Percentiles rank a stretch among this genome's conserved stretches.
phyloP scores from a whole-genome alignment of 2,329 filamentous ascomycete genomes.

The Penicillium rolfsii region DNA sequence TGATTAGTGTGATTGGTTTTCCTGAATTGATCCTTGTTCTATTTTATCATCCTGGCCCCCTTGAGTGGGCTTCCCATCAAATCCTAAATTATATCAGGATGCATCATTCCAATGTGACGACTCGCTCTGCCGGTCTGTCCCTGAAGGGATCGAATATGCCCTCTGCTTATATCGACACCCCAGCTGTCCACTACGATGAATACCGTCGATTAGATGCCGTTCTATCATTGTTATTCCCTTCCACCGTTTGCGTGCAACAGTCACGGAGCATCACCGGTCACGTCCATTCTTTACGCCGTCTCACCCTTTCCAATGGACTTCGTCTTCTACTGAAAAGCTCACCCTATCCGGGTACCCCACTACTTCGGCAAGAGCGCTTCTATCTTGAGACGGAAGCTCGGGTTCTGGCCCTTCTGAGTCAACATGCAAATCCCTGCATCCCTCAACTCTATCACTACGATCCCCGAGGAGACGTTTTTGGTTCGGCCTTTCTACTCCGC shows the following conservation, averaged over 20 bases:
- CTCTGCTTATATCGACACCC: slow-evolving; percentile 4
- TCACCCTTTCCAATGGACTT: slow-evolving; percentile 44
- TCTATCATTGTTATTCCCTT: slow-evolving; percentile 39
- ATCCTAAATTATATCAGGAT: slow-evolving; percentile 15
- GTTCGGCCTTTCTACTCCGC: slow-evolving; percentile 43
- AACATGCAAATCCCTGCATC: slow-evolving; percentile 39
- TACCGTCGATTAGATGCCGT: slow-evolving; percentile 33
- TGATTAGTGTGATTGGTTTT: background rate
- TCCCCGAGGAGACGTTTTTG: slow-evolving; percentile 30
- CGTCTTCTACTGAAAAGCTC: slow-evolving; percentile 44
- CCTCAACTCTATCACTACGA: slow-evolving; percentile 46
- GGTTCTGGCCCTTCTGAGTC: slow-evolving; percentile 42
- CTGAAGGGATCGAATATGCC: slow-evolving; percentile 11
- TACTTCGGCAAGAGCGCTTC: slow-evolving; percentile 46
- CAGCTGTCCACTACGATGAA: slow-evolving; percentile 20
- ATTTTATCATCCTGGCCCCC: background rate
- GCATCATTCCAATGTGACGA: slow-evolving; percentile 17
- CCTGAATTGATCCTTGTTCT: background rate
- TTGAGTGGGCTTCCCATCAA: background rate
- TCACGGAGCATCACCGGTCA: slow-evolving; percentile 33
- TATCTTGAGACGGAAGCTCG: slow-evolving; percentile 47
- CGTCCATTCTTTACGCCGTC: slow-evolving; percentile 41
- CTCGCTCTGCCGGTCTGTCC: slow-evolving; percentile 14
- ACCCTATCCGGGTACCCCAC: slow-evolving; percentile 39
- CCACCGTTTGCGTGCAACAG: slow-evolving; percentile 34